Conservation (phyloP, 441 rosid genomes). For the Eruca vesicaria region DNA sequence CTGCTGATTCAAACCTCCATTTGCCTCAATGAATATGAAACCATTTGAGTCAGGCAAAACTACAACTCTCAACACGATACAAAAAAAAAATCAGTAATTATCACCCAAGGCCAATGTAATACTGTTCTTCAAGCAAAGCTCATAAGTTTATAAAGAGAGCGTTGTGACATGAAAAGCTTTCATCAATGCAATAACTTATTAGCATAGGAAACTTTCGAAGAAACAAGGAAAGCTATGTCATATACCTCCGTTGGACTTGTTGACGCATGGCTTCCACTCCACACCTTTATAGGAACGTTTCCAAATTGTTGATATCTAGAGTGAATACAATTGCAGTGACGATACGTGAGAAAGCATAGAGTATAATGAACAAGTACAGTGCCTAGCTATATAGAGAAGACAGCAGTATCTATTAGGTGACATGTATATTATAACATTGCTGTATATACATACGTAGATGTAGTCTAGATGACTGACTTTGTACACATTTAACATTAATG, state of each 20-base stretch:
- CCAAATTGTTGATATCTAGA: slow-evolving; percentile 80
- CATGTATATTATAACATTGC: no score
- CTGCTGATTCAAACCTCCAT: slow-evolving; percentile 94
- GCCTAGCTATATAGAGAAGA: no score
- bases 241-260: slow-evolving; percentile 65
- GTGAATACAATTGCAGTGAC: not conserved
- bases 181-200: not conserved
- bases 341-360: no score
- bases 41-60: slow-evolving; percentile 86
- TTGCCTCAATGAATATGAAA: slow-evolving; percentile 88
- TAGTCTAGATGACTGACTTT: no score
- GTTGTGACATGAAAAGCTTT: not conserved
- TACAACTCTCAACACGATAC: slow-evolving; percentile 36
- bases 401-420: no score
- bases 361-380: no score
- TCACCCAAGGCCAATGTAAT: not conserved
- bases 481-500: no score
- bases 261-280: slow-evolving; percentile 76
- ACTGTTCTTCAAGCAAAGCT: not conserved
- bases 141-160: no score
- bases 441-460: no score
- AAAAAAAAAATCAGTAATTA: not conserved
- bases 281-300: slow-evolving; percentile 65
- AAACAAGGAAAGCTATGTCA: not conserved
- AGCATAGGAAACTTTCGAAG: not conserved